Percentiles rank a stretch among this genome's conserved stretches.
These are phyloP conservation scores for Clonostachys chloroleuca DNA, from an alignment of 2,329 filamentous ascomycete genomes.

Conservation along the genomic window DNA sequence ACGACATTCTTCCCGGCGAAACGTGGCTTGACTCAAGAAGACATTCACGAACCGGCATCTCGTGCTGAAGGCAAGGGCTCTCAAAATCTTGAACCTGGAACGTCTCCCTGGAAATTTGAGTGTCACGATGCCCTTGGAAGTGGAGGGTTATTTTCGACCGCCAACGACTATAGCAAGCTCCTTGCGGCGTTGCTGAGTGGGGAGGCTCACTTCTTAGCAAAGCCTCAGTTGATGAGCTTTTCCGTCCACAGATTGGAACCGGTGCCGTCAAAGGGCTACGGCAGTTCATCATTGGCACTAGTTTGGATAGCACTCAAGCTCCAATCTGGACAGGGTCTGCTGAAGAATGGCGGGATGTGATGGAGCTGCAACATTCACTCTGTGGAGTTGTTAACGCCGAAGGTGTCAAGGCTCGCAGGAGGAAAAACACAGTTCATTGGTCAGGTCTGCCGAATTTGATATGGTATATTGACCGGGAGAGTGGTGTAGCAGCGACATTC, in stretches of 20 bases:
- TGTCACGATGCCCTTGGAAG: conserved; percentile 26
- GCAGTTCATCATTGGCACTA: conserved; percentile 23
- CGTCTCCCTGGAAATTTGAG: no score
- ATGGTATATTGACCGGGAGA: conserved; percentile 33
- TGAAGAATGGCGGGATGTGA: conserved; percentile 2
- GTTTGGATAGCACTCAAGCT: no score
- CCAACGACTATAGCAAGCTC: conserved; percentile 31
- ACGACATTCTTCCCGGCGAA: not conserved
- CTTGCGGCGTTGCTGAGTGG: conserved; percentile 16
- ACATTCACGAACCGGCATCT: not conserved
- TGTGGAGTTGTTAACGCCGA: conserved; percentile 31
- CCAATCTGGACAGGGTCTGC: no score
- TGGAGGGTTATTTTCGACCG: conserved; percentile 36
- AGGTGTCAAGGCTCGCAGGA: conserved; percentile 30
- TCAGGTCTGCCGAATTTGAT: conserved; percentile 31
- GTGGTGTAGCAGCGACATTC: conserved; percentile 32
- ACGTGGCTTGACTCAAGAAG: not conserved
- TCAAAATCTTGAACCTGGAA: not conserved
- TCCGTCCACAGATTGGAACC: conserved; percentile 32
- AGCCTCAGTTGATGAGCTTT: conserved; percentile 25
- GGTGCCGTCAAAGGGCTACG: conserved; percentile 12
- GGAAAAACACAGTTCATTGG: conserved; percentile 36
- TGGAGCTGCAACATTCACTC: conserved; percentile 24
- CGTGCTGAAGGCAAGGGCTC: not conserved
- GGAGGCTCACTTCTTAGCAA: conserved; percentile 2